These are phyloP conservation scores for Yamadazyma trypodendri DNA, from an alignment of 1,139 yeast genomes.

Conservation along the genomic window DNA sequence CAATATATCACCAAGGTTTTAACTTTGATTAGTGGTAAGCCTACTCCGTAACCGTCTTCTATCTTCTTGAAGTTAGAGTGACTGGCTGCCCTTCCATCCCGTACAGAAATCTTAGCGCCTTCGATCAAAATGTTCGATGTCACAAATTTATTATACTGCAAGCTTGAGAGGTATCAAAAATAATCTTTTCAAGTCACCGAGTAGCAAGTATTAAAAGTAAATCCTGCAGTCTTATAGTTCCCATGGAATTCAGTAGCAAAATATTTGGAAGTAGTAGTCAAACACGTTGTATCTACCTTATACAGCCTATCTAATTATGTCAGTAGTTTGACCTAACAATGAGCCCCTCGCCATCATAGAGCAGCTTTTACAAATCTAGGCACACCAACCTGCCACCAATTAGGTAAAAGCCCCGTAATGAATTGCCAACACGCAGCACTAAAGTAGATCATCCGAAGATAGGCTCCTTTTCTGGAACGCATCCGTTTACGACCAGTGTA, in stretches of 20 bases:
- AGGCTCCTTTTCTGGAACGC: too few species aligned
- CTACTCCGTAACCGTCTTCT: slow-evolving; percentile 18
- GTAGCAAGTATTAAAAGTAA: too few species aligned
- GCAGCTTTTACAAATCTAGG: too few species aligned
- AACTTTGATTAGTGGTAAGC: too few species aligned
- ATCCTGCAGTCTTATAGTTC: slow-evolving; percentile 39
- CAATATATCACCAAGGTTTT: too few species aligned
- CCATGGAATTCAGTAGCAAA: slow-evolving; percentile 31
- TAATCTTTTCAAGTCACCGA: slow-evolving; percentile 15
- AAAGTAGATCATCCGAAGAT: too few species aligned
- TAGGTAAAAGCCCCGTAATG: too few species aligned
- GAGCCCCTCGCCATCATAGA: too few species aligned
- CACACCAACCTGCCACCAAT: too few species aligned
- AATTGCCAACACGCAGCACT: too few species aligned
- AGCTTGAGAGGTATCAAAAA: slow-evolving; percentile 20
- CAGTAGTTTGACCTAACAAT: too few species aligned
- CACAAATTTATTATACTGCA: slow-evolving; percentile 24
- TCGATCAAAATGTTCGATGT: slow-evolving; percentile 16
- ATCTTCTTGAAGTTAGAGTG: slow-evolving; percentile 5
- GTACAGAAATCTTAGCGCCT: slow-evolving; percentile 18
- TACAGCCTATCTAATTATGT: slow-evolving; percentile 1
- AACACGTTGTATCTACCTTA: slow-evolving; percentile 3
- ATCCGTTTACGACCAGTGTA: too few species aligned
- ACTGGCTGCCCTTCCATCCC: slow-evolving; percentile 14
- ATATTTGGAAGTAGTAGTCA: slow-evolving; percentile 18